A percentile compares a stretch with the other conserved stretches of the same genome.
phyloP scores from a whole-genome alignment of 2,329 filamentous ascomycete species.

The Mycosphaerella sp. region DNA sequence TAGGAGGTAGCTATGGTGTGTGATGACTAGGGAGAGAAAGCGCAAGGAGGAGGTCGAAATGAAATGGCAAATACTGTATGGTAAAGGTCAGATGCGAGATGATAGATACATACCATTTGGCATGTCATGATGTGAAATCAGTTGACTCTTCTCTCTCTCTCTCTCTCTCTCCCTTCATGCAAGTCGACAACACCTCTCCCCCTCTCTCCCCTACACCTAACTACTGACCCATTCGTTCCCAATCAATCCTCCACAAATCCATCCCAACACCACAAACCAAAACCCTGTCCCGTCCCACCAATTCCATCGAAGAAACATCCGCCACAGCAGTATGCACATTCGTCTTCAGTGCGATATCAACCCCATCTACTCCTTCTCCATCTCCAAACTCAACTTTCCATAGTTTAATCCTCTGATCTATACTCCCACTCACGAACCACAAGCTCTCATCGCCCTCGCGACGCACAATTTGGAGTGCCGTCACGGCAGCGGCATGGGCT shows the following conservation, averaged over 20 bases:
- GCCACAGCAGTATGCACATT: constrained; percentile 46
- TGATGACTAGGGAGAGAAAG: no score
- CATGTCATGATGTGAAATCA: no score
- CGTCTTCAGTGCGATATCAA: constrained; percentile 31
- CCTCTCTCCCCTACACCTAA: no score
- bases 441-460: background rate
- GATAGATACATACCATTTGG: no score
- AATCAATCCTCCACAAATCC: constrained; percentile 36
- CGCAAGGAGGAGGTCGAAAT: no score
- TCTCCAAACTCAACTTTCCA: constrained; percentile 37
- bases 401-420: constrained; percentile 45
- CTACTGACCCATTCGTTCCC: no score
- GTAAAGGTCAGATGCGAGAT: no score
- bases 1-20: no score
- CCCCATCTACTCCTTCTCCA: constrained; percentile 20
- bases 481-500: constrained; percentile 68
- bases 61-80: no score
- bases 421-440: constrained; percentile 32
- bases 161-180: no score
- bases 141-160: no score
- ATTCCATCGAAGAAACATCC: constrained; percentile 49
- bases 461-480: constrained; percentile 43
- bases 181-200: no score
- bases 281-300: constrained; percentile 24
- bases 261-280: constrained; percentile 47